Base-by-base conservation (phyloP, 805 yeast genomes). In the Metschnikowia hibisci region DNA sequence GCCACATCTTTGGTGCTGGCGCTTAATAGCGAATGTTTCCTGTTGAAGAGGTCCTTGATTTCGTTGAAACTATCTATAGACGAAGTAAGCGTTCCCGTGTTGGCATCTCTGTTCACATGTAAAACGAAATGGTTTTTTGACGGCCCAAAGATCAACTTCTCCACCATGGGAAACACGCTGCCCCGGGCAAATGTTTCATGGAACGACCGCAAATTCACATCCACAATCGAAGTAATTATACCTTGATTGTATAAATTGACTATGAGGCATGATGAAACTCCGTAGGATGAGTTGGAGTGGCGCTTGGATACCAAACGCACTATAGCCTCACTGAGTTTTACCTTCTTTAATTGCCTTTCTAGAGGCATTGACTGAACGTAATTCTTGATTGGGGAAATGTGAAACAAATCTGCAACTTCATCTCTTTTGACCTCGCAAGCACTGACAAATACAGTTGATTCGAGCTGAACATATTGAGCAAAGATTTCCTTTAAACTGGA, bases 381-480 rank as follows among this genome's bases (percentile, higher is more conserved):
- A 40, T 39, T 38, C 38, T 42, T 50, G 31, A 36, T 28, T 23
- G 20, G 40, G 13, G 26, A 28, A 9, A 37, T 39, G 28, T 53
- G 59, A 25, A 63, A 46, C 30, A 64, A 52, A 48, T 66, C 71
- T 11, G 46, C 44, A 15, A 59, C 48, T 37, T 50, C 56, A 42
- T 62, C 61, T 18, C 56, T 60, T 15, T 52, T 48, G 10, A 66
- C 55, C 34, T 64, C 67, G 45, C 59, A 60, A 1, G 67, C 67
- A 16, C 60, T 56, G 13, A 65, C 30, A 14, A 22, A 48, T 13
- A 31, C 46, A 22, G 38, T 29, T 22, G 40, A 29, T 26, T 50
- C 46, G 11, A 28, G 18, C n/a, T 28, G 31, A 6, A 49, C 28
- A 35, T 53, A 55, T 8, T 42, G 43, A 13, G 44, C 34, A 20